Conservation (phyloP, 1,139 yeast genomes). For the Casaregolazyma lundiana region DNA sequence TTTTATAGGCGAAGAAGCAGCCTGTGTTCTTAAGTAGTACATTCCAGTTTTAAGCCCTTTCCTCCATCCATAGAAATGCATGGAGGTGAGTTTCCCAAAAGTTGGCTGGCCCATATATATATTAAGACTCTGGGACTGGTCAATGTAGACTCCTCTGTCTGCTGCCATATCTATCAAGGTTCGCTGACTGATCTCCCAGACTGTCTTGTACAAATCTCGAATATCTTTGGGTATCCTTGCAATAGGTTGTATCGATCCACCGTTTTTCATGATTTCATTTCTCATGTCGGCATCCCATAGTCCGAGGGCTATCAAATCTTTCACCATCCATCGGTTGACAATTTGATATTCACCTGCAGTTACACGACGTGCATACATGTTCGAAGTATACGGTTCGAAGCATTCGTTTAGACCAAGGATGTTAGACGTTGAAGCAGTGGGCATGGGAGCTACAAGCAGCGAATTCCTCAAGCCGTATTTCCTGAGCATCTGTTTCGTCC, state of each 20-base stretch:
- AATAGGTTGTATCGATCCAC: constrained; percentile 82
- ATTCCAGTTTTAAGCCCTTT: constrained; percentile 96
- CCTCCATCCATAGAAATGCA: constrained; percentile 98
- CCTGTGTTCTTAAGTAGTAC: constrained; percentile 94
- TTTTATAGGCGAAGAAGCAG: constrained; percentile 91
- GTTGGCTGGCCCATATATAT: constrained; percentile 83
- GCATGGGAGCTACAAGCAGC: constrained; percentile 86
- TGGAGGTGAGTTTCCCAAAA: constrained; percentile 89
- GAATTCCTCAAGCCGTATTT: constrained; percentile 76
- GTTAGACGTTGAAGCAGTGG: constrained; percentile 91
- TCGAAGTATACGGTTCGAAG: constrained; percentile 87
- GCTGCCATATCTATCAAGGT: constrained; percentile 91
- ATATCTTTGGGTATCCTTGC: constrained; percentile 72
- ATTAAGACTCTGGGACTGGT: constrained; percentile 91
- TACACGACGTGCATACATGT: constrained; percentile 81
- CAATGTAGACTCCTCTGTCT: constrained; percentile 88
- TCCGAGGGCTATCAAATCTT: constrained; percentile 78
- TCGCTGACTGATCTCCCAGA: constrained; percentile 94
- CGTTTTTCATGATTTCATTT: constrained; percentile 68
- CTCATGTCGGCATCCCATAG: constrained; percentile 80
- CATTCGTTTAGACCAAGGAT: constrained; percentile 86
- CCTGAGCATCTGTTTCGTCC: constrained; percentile 54
- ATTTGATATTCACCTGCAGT: constrained; percentile 86
- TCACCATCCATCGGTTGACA: constrained; percentile 75
- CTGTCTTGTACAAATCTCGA: constrained; percentile 82